Base-by-base conservation (phyloP, 768 basidiomycete species). In the Trametes elegans region DNA sequence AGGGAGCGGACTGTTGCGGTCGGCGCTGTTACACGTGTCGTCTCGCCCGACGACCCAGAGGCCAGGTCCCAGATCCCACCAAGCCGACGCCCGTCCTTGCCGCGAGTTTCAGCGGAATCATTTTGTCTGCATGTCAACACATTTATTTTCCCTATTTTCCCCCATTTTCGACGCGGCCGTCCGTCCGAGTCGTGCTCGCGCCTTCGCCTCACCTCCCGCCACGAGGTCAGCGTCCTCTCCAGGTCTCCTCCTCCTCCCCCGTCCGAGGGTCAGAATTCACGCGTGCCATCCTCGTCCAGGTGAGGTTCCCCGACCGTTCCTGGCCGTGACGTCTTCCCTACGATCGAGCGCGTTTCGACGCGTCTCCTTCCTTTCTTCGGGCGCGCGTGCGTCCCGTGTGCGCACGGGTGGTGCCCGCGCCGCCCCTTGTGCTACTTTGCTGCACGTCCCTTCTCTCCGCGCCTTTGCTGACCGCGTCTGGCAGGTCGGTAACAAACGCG, bases 101-200 rank as follows among this genome's bases (percentile, higher is more conserved):
- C 46, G 50, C 64, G 50, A 64, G 63, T 68, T 64, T 64, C 64
- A 64, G 59, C 57, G 59, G 53, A 65, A 55, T 64, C 64, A 64
- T 63, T 64, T 64, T 57, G 51, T 36, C 49, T 49, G 55, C 59
- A 57, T 60, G 61, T 57, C 61, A 55, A 35, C 43, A 29, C 42
- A 59, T 57, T 63, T 59, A 59, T 65, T 63, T 53, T 43, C 31
- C 57, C 47, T 53, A 60, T 54, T 65, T 65, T 61, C 49, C 24
- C 55, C 53, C 52, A 40, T 51, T 49, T 59, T 57, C 55, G 56
- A 58, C 52, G 47, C 46, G 46, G 18, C 47, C 39, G 49, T n/a
- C 61, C 50, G 52, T 49, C n/a, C n/a, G n/a, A n/a, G n/a, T n/a
- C 53, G 39, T 52, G 44, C 49, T 54, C 56, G 45, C 51, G 53